Conservation (phyloP, 192 early-diverging fungal genomes). For the Piromyces finnis region DNA sequence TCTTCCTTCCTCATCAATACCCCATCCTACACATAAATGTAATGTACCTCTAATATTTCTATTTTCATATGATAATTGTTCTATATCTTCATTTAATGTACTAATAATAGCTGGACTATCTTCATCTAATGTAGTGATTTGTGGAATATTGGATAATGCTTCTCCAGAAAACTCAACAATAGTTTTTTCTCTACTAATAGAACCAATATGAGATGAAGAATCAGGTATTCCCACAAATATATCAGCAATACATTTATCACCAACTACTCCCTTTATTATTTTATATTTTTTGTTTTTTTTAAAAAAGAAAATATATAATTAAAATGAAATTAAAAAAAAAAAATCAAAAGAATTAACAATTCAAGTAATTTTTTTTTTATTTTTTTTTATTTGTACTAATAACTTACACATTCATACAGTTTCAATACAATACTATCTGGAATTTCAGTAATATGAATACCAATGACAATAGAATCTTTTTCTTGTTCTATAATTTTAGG, state of each 20-base stretch:
- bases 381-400: too few species aligned
- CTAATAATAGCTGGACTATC: background rate
- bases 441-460: conserved; percentile 14
- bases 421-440: conserved; percentile 17
- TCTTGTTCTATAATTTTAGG: background rate
- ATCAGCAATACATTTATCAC: conserved; percentile 10
- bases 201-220: background rate
- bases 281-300: background rate
- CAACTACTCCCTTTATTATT: conserved; percentile 1
- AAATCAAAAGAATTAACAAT: too few species aligned
- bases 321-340: too few species aligned
- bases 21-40: conserved; percentile 14
- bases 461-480: conserved; percentile 7
- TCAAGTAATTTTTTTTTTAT: too few species aligned
- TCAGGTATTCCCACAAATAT: conserved; percentile 20
- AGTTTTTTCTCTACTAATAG: background rate
- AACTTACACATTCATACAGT: conserved; percentile 19
- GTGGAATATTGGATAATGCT: background rate
- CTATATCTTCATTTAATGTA: background rate
- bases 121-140: background rate
- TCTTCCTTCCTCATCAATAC: conserved; percentile 15
- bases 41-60: conserved; percentile 12
- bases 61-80: background rate
- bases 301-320: too few species aligned
- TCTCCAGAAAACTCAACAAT: background rate